These are phyloP conservation scores for Nephelium lappaceum DNA, from an alignment of 345 rosid species.

Conservation along the genomic window DNA sequence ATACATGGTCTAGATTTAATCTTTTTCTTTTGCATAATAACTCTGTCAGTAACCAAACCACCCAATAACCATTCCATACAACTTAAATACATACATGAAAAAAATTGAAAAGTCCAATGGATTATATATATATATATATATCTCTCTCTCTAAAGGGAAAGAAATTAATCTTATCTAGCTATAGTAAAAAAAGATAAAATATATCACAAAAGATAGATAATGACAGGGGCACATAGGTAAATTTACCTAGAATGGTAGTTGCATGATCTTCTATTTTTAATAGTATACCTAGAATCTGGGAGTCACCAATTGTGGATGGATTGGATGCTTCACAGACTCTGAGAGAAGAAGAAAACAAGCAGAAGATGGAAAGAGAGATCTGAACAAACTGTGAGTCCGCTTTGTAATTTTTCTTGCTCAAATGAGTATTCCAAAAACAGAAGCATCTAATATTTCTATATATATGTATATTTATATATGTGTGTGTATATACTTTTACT, in stretches of 20 bases:
- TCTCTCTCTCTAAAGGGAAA: background rate
- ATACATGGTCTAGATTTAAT: background rate
- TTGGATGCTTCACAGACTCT: background rate
- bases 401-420: constrained; percentile 58
- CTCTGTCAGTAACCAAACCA: background rate
- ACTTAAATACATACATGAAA: too few relatives aligned
- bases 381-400: constrained; percentile 5
- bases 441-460: background rate
- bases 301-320: background rate
- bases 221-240: constrained; percentile 14
- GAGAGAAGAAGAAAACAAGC: background rate
- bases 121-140: too few relatives aligned
- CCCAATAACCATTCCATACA: background rate
- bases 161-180: too few relatives aligned
- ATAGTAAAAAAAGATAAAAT: too few relatives aligned
- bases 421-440: constrained; percentile 54
- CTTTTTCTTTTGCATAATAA: background rate
- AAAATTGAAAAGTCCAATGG: background rate
- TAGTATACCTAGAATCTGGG: background rate
- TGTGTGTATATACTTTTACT: too few relatives aligned
- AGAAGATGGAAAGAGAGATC: background rate
- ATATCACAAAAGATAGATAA: background rate
- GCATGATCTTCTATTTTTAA: constrained; percentile 11
- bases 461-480: background rate
- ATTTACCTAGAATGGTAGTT: background rate